Percentiles rank a stretch among this genome's conserved stretches.
Evolutionary conservation across 192 early-diverging fungal species (phyloP).

Genomic region (Backusella psychrophila): DNA sequence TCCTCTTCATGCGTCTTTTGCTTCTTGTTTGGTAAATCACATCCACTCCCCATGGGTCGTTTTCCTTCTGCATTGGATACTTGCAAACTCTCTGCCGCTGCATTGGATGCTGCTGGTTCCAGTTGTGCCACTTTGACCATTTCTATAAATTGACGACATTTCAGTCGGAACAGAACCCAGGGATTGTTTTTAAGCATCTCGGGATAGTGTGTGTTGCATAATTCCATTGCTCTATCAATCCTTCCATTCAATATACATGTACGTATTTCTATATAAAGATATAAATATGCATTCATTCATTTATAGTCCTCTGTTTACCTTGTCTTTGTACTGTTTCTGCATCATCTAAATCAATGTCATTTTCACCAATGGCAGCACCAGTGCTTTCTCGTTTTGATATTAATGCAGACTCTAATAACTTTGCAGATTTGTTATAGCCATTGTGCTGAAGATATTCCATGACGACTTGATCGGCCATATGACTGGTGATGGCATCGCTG

Average conservation of each 20-base stretch:
- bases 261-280: constrained; percentile 37
- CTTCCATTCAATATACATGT: constrained; percentile 64
- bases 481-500: neutral
- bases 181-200: constrained; percentile 58
- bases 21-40: neutral
- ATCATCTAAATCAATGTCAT: neutral
- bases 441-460: neutral
- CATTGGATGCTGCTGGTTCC: neutral
- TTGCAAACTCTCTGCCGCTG: constrained; percentile 1
- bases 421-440: constrained; percentile 39
- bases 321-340: constrained; percentile 12
- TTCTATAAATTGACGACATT: constrained; percentile 87
- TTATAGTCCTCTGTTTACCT: constrained; percentile 3
- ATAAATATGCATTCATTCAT: neutral
- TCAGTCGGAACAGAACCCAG: constrained; percentile 71
- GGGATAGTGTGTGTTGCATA: constrained; percentile 69
- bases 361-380: neutral
- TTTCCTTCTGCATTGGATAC: neutral
- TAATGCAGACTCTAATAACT: constrained; percentile 45
- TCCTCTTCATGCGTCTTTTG: neutral
- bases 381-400: neutral
- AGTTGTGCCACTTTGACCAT: constrained; percentile 49
- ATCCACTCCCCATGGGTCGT: neutral
- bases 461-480: neutral
- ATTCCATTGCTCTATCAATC: constrained; percentile 70